Conservation (phyloP, 2,329 filamentous ascomycete genomes). For the Colletotrichum orchidophilum region DNA sequence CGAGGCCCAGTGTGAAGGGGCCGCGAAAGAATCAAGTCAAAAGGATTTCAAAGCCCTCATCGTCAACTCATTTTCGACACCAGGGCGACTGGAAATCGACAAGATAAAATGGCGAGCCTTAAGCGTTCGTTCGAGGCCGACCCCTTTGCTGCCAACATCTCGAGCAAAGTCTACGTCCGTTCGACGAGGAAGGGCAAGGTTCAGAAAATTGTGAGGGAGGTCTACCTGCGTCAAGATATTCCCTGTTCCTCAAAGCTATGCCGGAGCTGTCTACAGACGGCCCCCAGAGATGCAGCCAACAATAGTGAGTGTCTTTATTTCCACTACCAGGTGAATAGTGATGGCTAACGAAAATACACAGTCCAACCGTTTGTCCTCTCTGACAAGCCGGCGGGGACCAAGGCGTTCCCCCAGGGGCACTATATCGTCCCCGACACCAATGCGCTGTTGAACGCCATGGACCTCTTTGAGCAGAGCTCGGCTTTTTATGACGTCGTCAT, state of each 20-base stretch:
- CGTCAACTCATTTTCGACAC: slow-evolving; percentile 3
- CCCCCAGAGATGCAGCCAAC: slow-evolving; percentile 82
- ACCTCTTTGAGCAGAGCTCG: slow-evolving; percentile 90
- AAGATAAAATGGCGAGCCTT: slow-evolving; percentile 68
- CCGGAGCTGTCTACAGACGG: slow-evolving; percentile 75
- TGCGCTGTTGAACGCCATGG: slow-evolving; percentile 94
- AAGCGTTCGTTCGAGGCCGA: slow-evolving; percentile 66
- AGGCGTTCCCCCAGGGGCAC: slow-evolving; percentile 84
- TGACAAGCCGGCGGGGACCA: slow-evolving; percentile 85
- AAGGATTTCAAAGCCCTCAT: neutral
- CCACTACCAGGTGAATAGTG: neutral
- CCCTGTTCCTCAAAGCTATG: slow-evolving; percentile 95
- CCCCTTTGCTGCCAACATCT: slow-evolving; percentile 75
- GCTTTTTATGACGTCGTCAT: slow-evolving; percentile 98
- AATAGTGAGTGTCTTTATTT: slow-evolving; percentile 63
- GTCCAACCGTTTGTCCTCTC: slow-evolving; percentile 88
- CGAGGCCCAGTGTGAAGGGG: neutral
- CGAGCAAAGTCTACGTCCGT: slow-evolving; percentile 94
- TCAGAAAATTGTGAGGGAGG: slow-evolving; percentile 96
- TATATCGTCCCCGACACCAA: slow-evolving; percentile 98
- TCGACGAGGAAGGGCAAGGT: slow-evolving; percentile 97
- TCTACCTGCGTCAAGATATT: slow-evolving; percentile 96
- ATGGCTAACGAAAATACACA: slow-evolving; percentile 45
- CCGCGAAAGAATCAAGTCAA: neutral
- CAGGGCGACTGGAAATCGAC: neutral